Base-by-base conservation (phyloP, 345 rosid species). In the Raphanus sativus region DNA sequence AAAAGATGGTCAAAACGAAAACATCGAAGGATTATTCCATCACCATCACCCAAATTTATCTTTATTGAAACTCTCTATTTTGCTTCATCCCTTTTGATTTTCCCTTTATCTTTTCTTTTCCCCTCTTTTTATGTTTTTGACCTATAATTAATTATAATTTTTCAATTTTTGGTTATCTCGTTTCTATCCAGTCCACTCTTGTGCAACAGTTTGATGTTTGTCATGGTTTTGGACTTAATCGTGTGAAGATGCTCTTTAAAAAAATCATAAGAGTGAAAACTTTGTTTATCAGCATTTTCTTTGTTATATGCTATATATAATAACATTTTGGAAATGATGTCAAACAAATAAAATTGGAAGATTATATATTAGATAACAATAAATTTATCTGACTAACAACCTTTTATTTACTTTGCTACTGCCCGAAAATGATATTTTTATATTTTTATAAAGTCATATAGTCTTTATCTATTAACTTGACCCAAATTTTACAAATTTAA, bases 11-110 rank as follows among this genome's bases (percentile, higher is more conserved):
- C 84, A 76, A 81, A 81, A 81, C 70, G 77, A 76, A 81, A 81
- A 81, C 84, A 77, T 81, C 78, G 71, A 81, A 81, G 77, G 77
- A 72, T 81, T 81, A 76, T 81, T 81, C 81, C 71, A 54, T 72
- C 84, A 67, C 77, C 70, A 81, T 72, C 84, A 81, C 84, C 84
- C 80, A 81, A 71, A 72, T 76, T 71, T 71, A 81, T 81, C 84
- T 81, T 81, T 81, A 81, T 81, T 81, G 84, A 77, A 81, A 76
- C 78, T 81, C 84, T 67, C 81, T 77, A 81, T 81, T 81, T 81
- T 76, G 73, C 80, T 63, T 80, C 81, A 25, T 71, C 80, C 83
- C 80, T 80, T 75, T 81, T 76, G 74, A 72, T 77, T 76, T 76
- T 63, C 77, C 80, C 83, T 76, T 76, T 81, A 75, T 71, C 81